Evolutionary conservation across 2,329 filamentous ascomycete species (phyloP).

Genomic region (Metarhizium album): DNA sequence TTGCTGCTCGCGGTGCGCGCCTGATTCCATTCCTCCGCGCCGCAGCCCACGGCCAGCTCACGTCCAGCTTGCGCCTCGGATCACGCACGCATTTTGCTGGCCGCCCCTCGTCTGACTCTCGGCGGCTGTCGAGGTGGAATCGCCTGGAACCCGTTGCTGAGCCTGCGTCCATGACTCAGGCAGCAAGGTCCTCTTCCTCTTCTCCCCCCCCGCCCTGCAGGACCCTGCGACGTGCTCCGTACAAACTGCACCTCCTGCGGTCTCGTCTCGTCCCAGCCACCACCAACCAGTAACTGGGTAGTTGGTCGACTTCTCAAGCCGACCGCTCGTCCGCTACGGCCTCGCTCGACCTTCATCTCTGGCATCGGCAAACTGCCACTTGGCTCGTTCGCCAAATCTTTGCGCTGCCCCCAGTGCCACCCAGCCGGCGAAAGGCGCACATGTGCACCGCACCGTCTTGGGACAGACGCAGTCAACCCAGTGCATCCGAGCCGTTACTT

Average conservation of each 20-base stretch:
- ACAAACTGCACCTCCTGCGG: slow-evolving; percentile 2
- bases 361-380: no score
- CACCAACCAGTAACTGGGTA: no score
- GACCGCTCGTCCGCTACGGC: slow-evolving; percentile 4
- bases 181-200: slow-evolving; percentile 19
- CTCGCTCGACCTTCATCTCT: not conserved
- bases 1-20: not conserved
- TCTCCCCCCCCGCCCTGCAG: slow-evolving; percentile 3
- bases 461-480: not conserved
- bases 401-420: no score
- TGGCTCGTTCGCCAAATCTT: no score
- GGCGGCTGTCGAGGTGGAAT: not conserved
- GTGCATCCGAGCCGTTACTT: not conserved
- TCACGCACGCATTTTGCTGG: not conserved
- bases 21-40: not conserved
- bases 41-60: not conserved
- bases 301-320: no score
- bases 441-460: no score
- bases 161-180: slow-evolving; percentile 27
- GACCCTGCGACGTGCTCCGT: slow-evolving; percentile 4
- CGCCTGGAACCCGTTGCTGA: slow-evolving; percentile 13
- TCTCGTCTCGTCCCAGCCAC: no score
- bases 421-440: no score
- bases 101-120: not conserved
- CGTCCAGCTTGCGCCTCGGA: no score